Evolutionary conservation across 1,284 basidiomycete genomes (phyloP).

Genomic region (Polyporus tsugae): DNA sequence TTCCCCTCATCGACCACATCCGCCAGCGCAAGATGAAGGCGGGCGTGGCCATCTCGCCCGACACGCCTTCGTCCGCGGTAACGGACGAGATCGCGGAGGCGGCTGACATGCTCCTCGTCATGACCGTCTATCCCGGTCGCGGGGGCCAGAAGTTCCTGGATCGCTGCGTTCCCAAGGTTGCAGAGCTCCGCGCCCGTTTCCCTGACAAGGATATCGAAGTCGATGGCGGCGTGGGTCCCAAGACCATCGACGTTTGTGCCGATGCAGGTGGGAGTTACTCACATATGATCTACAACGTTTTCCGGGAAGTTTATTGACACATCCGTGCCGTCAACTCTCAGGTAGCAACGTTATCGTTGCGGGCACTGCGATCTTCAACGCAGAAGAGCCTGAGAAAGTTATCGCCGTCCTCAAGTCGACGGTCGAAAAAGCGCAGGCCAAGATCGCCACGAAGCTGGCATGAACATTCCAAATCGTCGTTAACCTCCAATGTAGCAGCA

Average conservation of each 20-base stretch:
- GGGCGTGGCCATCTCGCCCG: constrained; percentile 94
- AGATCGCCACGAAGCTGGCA: constrained; percentile 39
- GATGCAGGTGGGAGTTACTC: constrained; percentile 74
- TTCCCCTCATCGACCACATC: constrained; percentile 81
- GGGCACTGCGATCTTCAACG: constrained; percentile 94
- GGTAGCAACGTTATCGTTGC: constrained; percentile 99
- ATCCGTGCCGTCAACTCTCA: constrained; percentile 38
- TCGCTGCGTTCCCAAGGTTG: constrained; percentile 91
- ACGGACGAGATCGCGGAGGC: constrained; percentile 82
- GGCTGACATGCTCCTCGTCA: constrained; percentile 95
- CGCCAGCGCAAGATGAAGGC: constrained; percentile 85
- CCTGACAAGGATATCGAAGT: constrained; percentile 95
- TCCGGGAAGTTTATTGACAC: neutral
- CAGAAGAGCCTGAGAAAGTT: constrained; percentile 80
- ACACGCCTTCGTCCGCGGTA: constrained; percentile 87
- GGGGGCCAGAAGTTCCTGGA: constrained; percentile 98
- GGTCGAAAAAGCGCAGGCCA: constrained; percentile 75
- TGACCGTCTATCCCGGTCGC: constrained; percentile 94
- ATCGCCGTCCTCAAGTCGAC: constrained; percentile 78
- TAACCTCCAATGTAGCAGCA: constrained; percentile 1
- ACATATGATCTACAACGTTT: neutral
- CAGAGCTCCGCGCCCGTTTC: constrained; percentile 92
- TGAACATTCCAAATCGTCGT: neutral
- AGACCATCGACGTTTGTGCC: constrained; percentile 90
- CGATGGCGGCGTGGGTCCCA: constrained; percentile 95